Conservation (phyloP, 1,139 yeast genomes). For the Saccharomyces hybrid region DNA sequence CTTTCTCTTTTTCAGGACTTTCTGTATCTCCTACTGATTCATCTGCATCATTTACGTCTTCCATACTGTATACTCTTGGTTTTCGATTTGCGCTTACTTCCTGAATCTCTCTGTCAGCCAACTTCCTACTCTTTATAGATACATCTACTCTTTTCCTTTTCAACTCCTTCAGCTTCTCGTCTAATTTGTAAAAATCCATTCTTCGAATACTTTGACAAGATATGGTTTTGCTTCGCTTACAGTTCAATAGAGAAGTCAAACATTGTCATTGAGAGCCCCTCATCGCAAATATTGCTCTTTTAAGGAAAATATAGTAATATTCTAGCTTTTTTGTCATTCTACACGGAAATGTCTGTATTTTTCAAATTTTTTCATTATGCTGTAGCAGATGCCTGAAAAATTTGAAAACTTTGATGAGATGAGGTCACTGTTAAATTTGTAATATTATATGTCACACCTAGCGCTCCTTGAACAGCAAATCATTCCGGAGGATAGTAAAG, state of each 20-base stretch:
- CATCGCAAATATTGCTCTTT: background rate
- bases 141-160: conserved; percentile 35
- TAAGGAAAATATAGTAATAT: background rate
- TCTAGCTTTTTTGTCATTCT: background rate
- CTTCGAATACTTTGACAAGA: background rate
- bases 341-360: background rate
- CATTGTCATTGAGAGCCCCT: background rate
- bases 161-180: conserved; percentile 27
- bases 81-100: conserved; percentile 36
- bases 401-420: conserved; percentile 11
- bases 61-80: conserved; percentile 28
- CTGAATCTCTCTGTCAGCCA: conserved; percentile 33
- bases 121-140: conserved; percentile 36
- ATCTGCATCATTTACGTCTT: conserved; percentile 31
- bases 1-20: conserved; percentile 2
- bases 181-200: conserved; percentile 15
- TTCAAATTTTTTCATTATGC: background rate
- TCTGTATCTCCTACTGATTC: conserved; percentile 34
- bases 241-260: background rate
- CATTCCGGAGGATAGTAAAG: too few species aligned
- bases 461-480: background rate
- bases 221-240: background rate
- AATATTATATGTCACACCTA: background rate
- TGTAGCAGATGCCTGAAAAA: conserved; percentile 2
- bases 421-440: conserved; percentile 3